Conservation (phyloP, 257 asterid genomes). For the Capsicum pubescens region DNA sequence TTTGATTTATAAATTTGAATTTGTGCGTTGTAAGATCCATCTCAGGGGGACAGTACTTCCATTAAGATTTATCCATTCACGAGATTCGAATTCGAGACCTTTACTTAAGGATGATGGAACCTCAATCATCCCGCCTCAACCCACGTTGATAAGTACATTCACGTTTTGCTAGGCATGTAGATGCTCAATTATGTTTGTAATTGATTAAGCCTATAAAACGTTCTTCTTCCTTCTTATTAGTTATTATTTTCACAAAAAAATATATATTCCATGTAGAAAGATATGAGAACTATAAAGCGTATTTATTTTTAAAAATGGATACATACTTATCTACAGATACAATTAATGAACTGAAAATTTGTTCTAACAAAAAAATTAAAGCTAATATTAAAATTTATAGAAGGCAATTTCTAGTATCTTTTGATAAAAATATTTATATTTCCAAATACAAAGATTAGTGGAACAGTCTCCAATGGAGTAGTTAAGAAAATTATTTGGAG, state of each 20-base stretch:
- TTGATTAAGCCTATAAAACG: slow-evolving; percentile 2
- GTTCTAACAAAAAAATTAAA: neutral
- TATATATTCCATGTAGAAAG: neutral
- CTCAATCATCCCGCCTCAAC: neutral
- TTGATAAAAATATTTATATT: neutral
- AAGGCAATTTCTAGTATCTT: neutral
- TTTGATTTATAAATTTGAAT: no score
- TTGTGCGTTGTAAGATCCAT: neutral
- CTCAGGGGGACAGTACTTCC: accelerated
- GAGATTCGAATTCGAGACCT: accelerated
- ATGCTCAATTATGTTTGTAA: neutral
- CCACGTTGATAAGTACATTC: neutral
- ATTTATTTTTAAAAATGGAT: neutral
- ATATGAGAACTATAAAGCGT: neutral
- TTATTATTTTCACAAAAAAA: neutral
- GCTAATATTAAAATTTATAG: neutral
- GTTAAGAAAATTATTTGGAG: neutral
- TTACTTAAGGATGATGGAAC: neutral
- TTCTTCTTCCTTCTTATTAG: slow-evolving; percentile 1
- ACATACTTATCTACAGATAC: neutral
- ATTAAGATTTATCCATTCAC: neutral
- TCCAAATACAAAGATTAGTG: neutral
- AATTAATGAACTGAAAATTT: neutral
- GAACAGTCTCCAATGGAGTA: neutral
- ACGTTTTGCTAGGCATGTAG: slow-evolving; percentile 3